Evolutionary conservation across 2,329 filamentous ascomycete species (phyloP).

Genomic region (Biscogniauxia sp.): DNA sequence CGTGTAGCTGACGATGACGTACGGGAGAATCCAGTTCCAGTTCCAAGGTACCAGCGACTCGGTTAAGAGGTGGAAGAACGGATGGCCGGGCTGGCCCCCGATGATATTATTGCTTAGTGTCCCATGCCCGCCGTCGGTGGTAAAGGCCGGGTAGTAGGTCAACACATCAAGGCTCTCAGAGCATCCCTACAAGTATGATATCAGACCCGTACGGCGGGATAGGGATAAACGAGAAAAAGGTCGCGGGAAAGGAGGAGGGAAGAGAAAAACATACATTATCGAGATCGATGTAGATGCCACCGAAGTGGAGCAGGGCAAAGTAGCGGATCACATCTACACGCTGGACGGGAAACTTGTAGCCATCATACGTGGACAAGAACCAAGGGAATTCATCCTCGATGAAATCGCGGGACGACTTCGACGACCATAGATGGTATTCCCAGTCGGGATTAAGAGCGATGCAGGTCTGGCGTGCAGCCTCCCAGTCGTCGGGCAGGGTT

Average conservation of each 20-base stretch:
- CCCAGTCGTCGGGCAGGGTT: constrained; percentile 27
- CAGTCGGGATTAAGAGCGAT: constrained; percentile 24
- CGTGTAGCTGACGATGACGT: constrained; percentile 73
- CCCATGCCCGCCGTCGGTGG: constrained; percentile 46
- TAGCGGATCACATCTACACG: constrained; percentile 77
- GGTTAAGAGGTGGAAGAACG: constrained; percentile 67
- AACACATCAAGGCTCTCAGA: constrained; percentile 64
- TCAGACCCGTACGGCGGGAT: no score
- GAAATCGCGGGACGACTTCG: constrained; percentile 66
- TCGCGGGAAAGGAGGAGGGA: background rate
- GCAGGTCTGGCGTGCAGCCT: constrained; percentile 24
- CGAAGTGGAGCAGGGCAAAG: constrained; percentile 73
- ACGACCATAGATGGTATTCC: constrained; percentile 64
- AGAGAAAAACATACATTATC: constrained; percentile 41
- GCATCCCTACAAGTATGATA: constrained; percentile 54
- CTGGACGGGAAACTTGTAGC: constrained; percentile 73
- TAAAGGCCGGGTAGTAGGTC: constrained; percentile 64
- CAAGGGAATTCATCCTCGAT: constrained; percentile 73
- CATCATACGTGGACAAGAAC: constrained; percentile 73
- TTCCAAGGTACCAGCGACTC: constrained; percentile 63
- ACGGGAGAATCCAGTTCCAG: constrained; percentile 65
- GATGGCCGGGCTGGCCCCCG: constrained; percentile 65
- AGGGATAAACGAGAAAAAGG: background rate
- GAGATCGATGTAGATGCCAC: constrained; percentile 78
- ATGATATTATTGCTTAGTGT: constrained; percentile 62